Base-by-base conservation (phyloP, 1,284 basidiomycete species). In the Heterobasidion occidentale region DNA sequence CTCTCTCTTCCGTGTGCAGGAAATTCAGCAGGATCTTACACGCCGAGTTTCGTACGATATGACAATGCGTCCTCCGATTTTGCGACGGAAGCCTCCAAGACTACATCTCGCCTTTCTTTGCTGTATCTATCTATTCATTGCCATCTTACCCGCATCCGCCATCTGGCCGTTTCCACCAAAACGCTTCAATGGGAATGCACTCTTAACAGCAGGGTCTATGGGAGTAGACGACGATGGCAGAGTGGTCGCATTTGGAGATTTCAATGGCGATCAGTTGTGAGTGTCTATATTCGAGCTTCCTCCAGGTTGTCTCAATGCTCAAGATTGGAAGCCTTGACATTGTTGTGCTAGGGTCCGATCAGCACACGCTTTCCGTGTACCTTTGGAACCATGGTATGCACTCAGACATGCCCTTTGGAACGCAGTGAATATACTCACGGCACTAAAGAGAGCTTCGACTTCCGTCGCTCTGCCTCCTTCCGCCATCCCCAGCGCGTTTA, bases 241-340 rank as follows among this genome's bases (percentile, higher is more conserved):
- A 56, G 79, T 97, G 34, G 79, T 92, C 51, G 95, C 94, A 1
- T 90, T 94, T 65, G 96, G 93, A 35, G 96, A 99, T 73, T 95
- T 93, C 70, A 87, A 98, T 68, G 94, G 91, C 5, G 94, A 98
- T 70, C 94, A 97, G 68, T 91, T 91, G 92, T 96, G 68, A 69
- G 90, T 75, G 20, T 12, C 33, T 48, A 49, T 27, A 20, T 19
- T n/a, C n/a, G 35, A n/a, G 27, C 20, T 36, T 38, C 20, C 27
- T 8, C 9, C 7, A 42, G 9, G 7, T 38, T 47, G 19, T 49
- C 14, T 51, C 55, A 38, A 44, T 58, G 56, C 57, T 19, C 51
- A 56, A 35, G 34, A 63, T 9, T 19, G 46, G 49, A 63, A 94
- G 92, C 66, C 70, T 93, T 59, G 96, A 99, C 70, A 74, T 94